These are phyloP conservation scores for Phialophora tarda DNA, from an alignment of 2,329 filamentous ascomycete species.

Conservation along the genomic window DNA sequence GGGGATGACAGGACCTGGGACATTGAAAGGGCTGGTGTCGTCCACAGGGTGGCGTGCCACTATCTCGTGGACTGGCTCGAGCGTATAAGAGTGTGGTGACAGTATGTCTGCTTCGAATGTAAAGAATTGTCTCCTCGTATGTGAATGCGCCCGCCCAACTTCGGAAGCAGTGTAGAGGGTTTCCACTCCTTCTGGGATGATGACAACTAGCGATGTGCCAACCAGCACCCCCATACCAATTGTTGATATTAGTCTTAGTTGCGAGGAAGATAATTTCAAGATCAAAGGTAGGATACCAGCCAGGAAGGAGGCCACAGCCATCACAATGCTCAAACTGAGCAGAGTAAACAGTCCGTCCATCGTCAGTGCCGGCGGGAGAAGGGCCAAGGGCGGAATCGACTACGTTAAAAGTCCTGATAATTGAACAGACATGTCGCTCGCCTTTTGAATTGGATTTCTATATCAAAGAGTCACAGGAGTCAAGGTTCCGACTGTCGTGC, in stretches of 20 bases:
- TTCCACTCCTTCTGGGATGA: constrained; percentile 95
- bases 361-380: constrained; percentile 10
- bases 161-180: constrained; percentile 71
- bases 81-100: constrained; percentile 39
- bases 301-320: constrained; percentile 80
- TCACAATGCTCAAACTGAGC: constrained; percentile 68
- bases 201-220: constrained; percentile 92
- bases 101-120: constrained; percentile 40
- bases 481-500: not conserved
- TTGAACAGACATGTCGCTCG: not conserved
- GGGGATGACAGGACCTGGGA: constrained; percentile 44
- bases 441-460: not conserved
- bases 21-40: constrained; percentile 34
- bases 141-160: constrained; percentile 37
- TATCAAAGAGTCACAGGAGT: not conserved
- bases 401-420: not conserved
- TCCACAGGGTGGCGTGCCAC: constrained; percentile 20
- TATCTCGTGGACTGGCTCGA: constrained; percentile 5
- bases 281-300: constrained; percentile 89
- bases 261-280: constrained; percentile 82
- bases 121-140: constrained; percentile 43
- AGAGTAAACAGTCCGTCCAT: constrained; percentile 70
- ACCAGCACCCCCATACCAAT: constrained; percentile 93
- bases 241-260: constrained; percentile 86
- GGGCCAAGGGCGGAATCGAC: constrained; percentile 1